Evolutionary conservation across 116 monocot species (phyloP).

Genomic region (Iris pallida): DNA sequence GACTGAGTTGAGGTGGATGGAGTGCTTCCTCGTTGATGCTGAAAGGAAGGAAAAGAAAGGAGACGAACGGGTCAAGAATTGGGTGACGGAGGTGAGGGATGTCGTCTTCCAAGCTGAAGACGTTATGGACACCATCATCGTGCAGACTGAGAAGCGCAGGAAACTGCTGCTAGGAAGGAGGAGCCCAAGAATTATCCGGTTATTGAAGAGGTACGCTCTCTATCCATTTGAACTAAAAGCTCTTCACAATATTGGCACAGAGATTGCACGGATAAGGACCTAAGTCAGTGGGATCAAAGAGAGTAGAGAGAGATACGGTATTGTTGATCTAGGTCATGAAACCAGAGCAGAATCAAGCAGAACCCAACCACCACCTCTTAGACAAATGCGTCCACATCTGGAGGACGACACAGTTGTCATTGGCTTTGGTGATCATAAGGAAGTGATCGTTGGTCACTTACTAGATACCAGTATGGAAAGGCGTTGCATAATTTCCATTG

Average conservation of each 20-base stretch:
- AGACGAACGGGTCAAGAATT: too few relatives aligned
- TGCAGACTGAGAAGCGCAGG: too few relatives aligned
- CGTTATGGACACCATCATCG: too few relatives aligned
- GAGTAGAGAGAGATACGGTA: background rate
- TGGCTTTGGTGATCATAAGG: background rate
- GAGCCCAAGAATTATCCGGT: too few relatives aligned
- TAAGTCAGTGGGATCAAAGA: background rate
- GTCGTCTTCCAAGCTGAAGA: too few relatives aligned
- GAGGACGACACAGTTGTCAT: background rate
- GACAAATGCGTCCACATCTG: background rate
- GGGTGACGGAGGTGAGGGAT: too few relatives aligned
- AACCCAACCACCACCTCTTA: background rate
- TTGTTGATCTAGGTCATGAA: background rate
- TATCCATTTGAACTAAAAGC: background rate
- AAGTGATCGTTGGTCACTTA: background rate
- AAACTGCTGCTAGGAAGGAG: too few relatives aligned
- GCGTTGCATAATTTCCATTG: conserved; percentile 5
- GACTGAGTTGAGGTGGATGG: too few relatives aligned
- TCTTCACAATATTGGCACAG: conserved; percentile 8
- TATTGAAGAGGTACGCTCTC: too few relatives aligned
- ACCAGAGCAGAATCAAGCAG: too few relatives aligned
- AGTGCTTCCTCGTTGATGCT: too few relatives aligned
- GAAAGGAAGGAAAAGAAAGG: too few relatives aligned
- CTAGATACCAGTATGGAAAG: background rate
- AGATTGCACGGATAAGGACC: conserved; percentile 6